Evolutionary conservation across 1,284 basidiomycete species (phyloP).

Genomic region (Cryptococcus neoformans): DNA sequence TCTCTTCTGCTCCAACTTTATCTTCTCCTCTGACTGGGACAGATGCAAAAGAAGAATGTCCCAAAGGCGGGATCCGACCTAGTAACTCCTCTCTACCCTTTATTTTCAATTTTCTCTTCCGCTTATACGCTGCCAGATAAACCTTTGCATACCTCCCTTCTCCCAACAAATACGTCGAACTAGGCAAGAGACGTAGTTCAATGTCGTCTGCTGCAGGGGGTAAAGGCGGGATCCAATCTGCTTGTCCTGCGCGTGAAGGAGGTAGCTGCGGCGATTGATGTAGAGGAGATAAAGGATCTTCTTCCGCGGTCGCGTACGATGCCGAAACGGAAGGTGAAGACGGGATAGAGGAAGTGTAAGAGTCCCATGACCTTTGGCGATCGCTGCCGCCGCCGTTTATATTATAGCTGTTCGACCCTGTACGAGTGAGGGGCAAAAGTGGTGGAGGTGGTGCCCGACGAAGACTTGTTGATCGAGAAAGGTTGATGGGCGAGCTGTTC

Average conservation of each 20-base stretch:
- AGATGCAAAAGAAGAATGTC: too few relatives aligned
- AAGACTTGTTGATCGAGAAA: constrained; percentile 36
- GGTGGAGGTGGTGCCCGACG: constrained; percentile 12
- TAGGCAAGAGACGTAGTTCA: constrained; percentile 35
- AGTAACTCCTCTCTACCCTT: constrained; percentile 4
- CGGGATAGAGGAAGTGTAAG: not conserved
- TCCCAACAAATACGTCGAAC: constrained; percentile 45
- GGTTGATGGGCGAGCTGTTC: constrained; percentile 7
- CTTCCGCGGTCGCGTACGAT: constrained; percentile 1
- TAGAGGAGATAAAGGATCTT: constrained; percentile 32
- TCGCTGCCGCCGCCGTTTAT: not conserved
- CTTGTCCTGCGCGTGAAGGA: constrained; percentile 3
- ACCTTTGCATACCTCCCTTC: constrained; percentile 51
- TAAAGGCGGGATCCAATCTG: constrained; percentile 32
- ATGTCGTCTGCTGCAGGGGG: constrained; percentile 33
- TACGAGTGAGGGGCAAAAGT: constrained; percentile 9
- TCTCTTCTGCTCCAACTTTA: not conserved
- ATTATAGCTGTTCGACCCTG: not conserved
- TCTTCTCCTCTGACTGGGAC: not conserved
- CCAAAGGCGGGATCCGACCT: too few relatives aligned
- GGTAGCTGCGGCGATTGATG: constrained; percentile 40
- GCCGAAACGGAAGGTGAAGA: not conserved
- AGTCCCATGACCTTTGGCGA: not conserved
- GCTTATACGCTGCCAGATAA: constrained; percentile 47
- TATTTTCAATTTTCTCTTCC: constrained; percentile 9